Base-by-base conservation (phyloP, 768 basidiomycete species). In the Hemileccinum impolitum region DNA sequence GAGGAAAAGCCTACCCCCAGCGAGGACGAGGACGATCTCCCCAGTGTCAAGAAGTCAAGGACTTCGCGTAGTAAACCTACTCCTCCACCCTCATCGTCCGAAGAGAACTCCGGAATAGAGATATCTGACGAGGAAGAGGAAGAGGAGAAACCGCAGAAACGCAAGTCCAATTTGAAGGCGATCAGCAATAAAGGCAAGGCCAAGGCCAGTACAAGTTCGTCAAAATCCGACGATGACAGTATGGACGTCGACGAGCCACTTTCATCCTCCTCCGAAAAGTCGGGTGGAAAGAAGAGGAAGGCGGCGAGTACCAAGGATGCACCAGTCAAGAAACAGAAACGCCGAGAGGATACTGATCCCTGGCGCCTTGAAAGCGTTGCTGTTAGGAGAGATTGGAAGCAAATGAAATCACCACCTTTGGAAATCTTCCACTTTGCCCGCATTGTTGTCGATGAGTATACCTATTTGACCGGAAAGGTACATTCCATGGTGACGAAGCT, bases 391-490 rank as follows among this genome's bases (percentile, higher is more conserved):
- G 83, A 95, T 55, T 95, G 85, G 85, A 84, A 73, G 7, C 70
- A 82, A 59, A 87, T 94, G 83, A 77, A 81, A 44, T 79, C 84
- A 1, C 92, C 94, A 1, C 88, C 92, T 15, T 70, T 96, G 45
- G 91, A 95, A 67, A 86, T 93, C 76, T 96, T 97, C 80, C 81
- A 93, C 61, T 96, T 90, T 64, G 74, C 89, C 4, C 85, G 94
- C 6, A 79, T 88, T 25, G 87, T 97, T 43, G 84, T 95, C 36
- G 94, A 96, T 68, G 94, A 97, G 63, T 97, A 94, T 66, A 94
- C 93, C 1, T 96, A 97, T 60, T 76, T 94, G 19, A 82, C 85
- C 21, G 90, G 88, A 46, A 84, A 87, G 58, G 76, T 84, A 7
- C 86, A 89, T 53, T 76, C 89, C 3, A 75, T 93, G 58, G 78